These are phyloP conservation scores for Pseudotsuga menziesii DNA, from an alignment of 75 land plant genomes.

Conservation along the genomic window DNA sequence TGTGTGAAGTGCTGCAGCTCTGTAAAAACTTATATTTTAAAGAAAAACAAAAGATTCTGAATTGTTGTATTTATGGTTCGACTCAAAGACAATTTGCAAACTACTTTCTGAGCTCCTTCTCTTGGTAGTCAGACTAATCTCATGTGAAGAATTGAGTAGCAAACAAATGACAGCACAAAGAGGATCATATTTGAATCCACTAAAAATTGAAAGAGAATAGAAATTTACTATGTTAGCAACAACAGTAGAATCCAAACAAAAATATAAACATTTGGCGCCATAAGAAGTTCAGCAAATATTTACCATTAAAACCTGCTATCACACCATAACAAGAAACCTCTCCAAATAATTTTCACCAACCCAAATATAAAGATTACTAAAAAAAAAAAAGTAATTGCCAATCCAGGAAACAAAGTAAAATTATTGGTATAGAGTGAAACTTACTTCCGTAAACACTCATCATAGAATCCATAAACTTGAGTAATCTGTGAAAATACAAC, in stretches of 20 bases:
- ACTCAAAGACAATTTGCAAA: not conserved
- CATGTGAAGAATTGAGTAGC: not conserved
- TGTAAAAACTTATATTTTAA: not conserved
- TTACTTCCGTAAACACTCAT: conserved; percentile 90
- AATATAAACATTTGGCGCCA: not conserved
- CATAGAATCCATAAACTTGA: conserved; percentile 95
- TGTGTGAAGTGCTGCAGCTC: not conserved
- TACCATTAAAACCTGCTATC: not conserved
- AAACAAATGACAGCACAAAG: not conserved
- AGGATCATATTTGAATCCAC: not conserved
- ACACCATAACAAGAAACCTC: not conserved
- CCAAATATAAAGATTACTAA: too few relatives aligned
- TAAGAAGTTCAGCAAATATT: not conserved
- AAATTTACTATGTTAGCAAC: not conserved
- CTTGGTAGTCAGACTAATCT: not conserved
- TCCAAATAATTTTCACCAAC: not conserved
- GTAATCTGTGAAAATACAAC: conserved; percentile 66
- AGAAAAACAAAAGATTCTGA: not conserved
- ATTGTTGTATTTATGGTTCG: not conserved
- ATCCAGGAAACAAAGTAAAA: not conserved
- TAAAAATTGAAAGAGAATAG: not conserved
- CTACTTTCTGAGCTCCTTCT: too few relatives aligned
- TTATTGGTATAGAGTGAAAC: conserved; percentile 11
- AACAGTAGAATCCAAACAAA: not conserved
- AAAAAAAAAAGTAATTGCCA: not conserved